Conservation (phyloP, 306 rosid genomes). For the Delonix regia region DNA sequence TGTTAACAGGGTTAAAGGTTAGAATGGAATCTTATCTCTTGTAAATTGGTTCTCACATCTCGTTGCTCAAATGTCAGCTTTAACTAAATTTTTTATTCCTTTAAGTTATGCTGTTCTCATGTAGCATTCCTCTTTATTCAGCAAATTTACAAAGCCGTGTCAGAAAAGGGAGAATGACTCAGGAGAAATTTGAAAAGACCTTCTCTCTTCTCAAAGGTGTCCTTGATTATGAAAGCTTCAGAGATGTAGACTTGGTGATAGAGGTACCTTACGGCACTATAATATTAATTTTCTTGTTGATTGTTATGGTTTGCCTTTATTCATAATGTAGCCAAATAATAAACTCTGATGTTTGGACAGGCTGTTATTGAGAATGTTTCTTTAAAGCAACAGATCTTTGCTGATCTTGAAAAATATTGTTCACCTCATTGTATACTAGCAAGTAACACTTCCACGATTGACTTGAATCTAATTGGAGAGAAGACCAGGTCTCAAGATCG, state of each 20-base stretch:
- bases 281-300: neutral
- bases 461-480: constrained; percentile 90
- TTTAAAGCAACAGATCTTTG: constrained; percentile 89
- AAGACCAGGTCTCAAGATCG: constrained; percentile 79
- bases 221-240: constrained; percentile 74
- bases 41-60: constrained; percentile 20
- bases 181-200: constrained; percentile 73
- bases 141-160: constrained; percentile 89
- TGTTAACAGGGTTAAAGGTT: constrained; percentile 81
- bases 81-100: constrained; percentile 11
- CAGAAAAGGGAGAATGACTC: constrained; percentile 79
- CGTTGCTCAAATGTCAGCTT: constrained; percentile 19
- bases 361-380: constrained; percentile 90
- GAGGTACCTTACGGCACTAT: constrained; percentile 62
- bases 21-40: constrained; percentile 29
- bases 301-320: constrained; percentile 26
- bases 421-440: constrained; percentile 90
- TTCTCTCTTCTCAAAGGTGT: constrained; percentile 77
- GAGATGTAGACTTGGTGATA: constrained; percentile 94
- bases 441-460: constrained; percentile 96
- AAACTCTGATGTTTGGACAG: constrained; percentile 56
- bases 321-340: constrained; percentile 20
- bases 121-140: constrained; percentile 40
- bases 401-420: constrained; percentile 92
- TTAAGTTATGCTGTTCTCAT: constrained; percentile 19